These are phyloP conservation scores for Hypoxylon perforatum DNA, from an alignment of 495 filamentous ascomycete genomes.

Conservation along the genomic window DNA sequence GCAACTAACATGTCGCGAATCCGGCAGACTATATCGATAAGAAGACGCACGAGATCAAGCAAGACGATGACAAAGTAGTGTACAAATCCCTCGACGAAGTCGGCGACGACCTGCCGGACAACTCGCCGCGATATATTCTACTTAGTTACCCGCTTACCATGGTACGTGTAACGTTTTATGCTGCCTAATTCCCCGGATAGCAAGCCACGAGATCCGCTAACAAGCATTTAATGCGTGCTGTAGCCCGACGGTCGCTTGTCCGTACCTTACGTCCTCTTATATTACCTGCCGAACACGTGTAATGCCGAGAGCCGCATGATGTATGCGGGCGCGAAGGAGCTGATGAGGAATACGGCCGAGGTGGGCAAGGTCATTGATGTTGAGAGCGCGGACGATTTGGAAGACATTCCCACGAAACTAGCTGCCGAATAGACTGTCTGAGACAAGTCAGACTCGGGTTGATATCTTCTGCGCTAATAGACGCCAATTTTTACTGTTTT, in stretches of 20 bases:
- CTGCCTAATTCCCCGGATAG: background rate
- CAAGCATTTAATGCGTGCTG: background rate
- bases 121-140: constrained; percentile 87
- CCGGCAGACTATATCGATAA: constrained; percentile 82
- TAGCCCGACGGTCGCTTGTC: constrained; percentile 60
- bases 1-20: constrained; percentile 25
- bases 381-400: constrained; percentile 78
- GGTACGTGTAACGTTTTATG: constrained; percentile 57
- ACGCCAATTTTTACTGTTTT: constrained; percentile 27
- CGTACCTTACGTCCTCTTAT: constrained; percentile 88
- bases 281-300: constrained; percentile 90
- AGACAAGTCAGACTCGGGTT: background rate
- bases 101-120: constrained; percentile 90
- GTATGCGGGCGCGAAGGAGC: constrained; percentile 94
- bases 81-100: constrained; percentile 84
- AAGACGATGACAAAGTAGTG: constrained; percentile 74
- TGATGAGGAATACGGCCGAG: constrained; percentile 91
- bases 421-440: constrained; percentile 50
- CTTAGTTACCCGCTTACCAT: constrained; percentile 89
- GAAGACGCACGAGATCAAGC: constrained; percentile 84
- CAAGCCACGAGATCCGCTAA: background rate
- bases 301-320: constrained; percentile 87
- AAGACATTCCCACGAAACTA: constrained; percentile 76
- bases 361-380: constrained; percentile 85
- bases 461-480: background rate